Conservation (phyloP, 805 yeast species). For the Pichia pseudocactophila region DNA sequence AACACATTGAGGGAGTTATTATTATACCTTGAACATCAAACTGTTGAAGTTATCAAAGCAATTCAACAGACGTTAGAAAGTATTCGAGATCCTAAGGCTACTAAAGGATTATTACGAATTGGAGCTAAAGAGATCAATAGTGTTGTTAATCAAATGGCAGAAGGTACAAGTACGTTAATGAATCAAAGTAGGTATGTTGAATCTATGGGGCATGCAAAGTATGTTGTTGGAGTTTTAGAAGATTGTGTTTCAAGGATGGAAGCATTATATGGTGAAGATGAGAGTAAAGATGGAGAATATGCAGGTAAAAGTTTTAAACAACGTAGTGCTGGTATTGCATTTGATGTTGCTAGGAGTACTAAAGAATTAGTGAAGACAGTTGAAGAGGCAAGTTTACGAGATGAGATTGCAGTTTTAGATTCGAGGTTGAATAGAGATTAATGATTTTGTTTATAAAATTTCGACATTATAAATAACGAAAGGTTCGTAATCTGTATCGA, state of each 20-base stretch:
- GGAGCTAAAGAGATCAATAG: conserved; percentile 69
- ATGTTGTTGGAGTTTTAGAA: conserved; percentile 79
- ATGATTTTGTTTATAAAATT: conserved; percentile 18
- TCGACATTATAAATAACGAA: conserved; percentile 72
- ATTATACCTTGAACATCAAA: conserved; percentile 84
- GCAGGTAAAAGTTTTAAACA: conserved; percentile 90
- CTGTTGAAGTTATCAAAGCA: conserved; percentile 82
- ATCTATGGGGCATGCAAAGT: conserved; percentile 81
- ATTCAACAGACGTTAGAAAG: conserved; percentile 75
- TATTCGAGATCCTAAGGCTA: conserved; percentile 67
- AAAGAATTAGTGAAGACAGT: conserved; percentile 93
- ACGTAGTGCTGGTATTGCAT: conserved; percentile 90
- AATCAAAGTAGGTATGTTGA: conserved; percentile 77
- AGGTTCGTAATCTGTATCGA: conserved; percentile 93
- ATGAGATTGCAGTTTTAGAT: conserved; percentile 76
- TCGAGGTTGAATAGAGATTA: conserved; percentile 35
- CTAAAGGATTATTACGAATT: conserved; percentile 61
- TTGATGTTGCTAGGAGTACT: conserved; percentile 93
- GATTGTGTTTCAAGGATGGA: conserved; percentile 85
- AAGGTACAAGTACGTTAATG: conserved; percentile 82
- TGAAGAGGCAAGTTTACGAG: conserved; percentile 85
- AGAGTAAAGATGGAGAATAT: conserved; percentile 42
- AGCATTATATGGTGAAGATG: conserved; percentile 43
- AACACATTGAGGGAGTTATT: conserved; percentile 78
- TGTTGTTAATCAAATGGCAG: conserved; percentile 81